Conservation (phyloP, 148 eudicot genomes). For the Rhododendron ferrugineum region DNA sequence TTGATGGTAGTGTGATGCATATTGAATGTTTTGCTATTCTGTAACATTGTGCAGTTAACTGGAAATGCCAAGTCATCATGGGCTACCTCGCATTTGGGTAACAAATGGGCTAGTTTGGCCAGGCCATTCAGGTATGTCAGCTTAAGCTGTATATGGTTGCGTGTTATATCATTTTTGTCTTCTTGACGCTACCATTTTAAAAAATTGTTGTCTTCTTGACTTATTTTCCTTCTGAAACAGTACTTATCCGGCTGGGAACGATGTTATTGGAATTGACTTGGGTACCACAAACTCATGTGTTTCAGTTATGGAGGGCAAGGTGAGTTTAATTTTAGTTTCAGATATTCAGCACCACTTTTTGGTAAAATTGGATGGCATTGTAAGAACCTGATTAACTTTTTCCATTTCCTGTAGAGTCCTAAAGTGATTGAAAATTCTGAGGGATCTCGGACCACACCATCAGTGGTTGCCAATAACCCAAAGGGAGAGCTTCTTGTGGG, state of each 20-base stretch:
- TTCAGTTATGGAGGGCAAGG: constrained; percentile 98
- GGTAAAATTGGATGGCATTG: not conserved
- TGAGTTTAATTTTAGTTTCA: constrained; percentile 12
- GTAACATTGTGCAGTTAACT: constrained; percentile 38
- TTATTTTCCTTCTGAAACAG: constrained; percentile 25
- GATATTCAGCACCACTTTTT: not conserved
- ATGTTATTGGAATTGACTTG: constrained; percentile 94
- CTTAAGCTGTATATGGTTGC: not conserved
- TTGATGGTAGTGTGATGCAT: not conserved
- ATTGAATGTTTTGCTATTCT: not conserved
- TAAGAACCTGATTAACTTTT: not conserved
- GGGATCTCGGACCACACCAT: constrained; percentile 97
- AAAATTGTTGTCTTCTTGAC: not conserved
- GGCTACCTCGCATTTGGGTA: constrained; percentile 40
- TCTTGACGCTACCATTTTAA: no score
- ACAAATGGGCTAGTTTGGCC: constrained; percentile 53
- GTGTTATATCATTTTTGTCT: not conserved
- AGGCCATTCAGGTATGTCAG: constrained; percentile 71
- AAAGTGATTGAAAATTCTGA: constrained; percentile 95
- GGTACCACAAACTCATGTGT: constrained; percentile 98
- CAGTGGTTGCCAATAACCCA: constrained; percentile 72
- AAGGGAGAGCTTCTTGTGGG: constrained; percentile 92
- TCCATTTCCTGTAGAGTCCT: constrained; percentile 38
- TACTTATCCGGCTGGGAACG: constrained; percentile 68
- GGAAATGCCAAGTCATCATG: constrained; percentile 53